Conservation (phyloP, 805 yeast species). For the Candida jianshihensis region DNA sequence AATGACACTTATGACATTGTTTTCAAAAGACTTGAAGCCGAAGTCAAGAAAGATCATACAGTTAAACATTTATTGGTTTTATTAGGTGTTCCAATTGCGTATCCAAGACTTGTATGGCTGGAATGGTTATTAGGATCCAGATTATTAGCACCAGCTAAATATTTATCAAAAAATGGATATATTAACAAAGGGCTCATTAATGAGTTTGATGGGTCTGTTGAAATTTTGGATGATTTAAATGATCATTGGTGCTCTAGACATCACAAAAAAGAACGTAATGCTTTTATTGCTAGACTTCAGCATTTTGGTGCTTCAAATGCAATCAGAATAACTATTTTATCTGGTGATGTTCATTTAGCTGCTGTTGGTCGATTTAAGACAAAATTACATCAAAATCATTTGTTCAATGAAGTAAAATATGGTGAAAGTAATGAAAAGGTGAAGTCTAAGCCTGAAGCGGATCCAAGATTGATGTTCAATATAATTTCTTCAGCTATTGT, state of each 20-base stretch:
- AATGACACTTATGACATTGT: conserved; percentile 49
- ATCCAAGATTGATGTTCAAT: conserved; percentile 73
- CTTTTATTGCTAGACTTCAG: conserved; percentile 51
- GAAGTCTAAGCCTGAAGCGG: conserved; percentile 49
- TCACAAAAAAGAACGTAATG: conserved; percentile 83
- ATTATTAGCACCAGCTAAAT: conserved; percentile 57
- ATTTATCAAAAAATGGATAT: conserved; percentile 52
- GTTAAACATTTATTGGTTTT: conserved; percentile 73
- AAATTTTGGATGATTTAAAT: conserved; percentile 84
- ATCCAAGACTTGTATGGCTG: conserved; percentile 89
- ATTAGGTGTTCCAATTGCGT: conserved; percentile 92
- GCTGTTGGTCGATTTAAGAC: conserved; percentile 74
- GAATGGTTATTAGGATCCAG: conserved; percentile 66
- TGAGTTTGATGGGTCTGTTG: conserved; percentile 88
- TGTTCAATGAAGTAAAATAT: conserved; percentile 26
- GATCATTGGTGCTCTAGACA: conserved; percentile 94
- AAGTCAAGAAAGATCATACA: conserved; percentile 41
- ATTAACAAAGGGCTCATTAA: conserved; percentile 71
- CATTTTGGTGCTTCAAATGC: conserved; percentile 58
- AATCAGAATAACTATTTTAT: conserved; percentile 72
- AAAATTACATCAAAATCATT: conserved; percentile 39
- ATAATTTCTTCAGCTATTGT: conserved; percentile 86
- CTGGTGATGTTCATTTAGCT: conserved; percentile 93
- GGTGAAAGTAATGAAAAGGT: conserved; percentile 34
- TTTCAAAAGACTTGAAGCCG: conserved; percentile 53